Evolutionary conservation across 2,329 filamentous ascomycete genomes (phyloP).

Genomic region (Fusarium hainanense): DNA sequence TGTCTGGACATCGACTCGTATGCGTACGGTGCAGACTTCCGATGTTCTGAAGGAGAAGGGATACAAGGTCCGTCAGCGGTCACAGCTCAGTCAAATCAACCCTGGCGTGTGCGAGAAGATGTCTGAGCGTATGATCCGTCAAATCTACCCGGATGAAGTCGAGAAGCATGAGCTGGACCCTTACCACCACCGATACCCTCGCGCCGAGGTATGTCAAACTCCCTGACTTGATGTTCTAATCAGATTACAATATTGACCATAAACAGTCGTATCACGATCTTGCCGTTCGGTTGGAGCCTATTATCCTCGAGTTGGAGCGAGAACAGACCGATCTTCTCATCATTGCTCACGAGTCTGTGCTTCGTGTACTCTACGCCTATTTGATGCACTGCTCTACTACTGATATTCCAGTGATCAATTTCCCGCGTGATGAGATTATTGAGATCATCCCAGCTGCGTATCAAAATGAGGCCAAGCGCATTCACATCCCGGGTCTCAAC

Average conservation of each 20-base stretch:
- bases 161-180: conserved; percentile 93
- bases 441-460: conserved; percentile 98
- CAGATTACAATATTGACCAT: conserved; percentile 6
- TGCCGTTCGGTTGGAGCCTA: conserved; percentile 96
- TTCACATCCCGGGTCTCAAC: conserved; percentile 79
- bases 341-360: conserved; percentile 97
- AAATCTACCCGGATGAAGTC: conserved; percentile 89
- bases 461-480: conserved; percentile 93
- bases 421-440: conserved; percentile 96
- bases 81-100: conserved; percentile 97
- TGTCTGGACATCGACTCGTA: conserved; percentile 94
- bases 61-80: conserved; percentile 88
- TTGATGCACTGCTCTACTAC: conserved; percentile 97
- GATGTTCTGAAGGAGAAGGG: conserved; percentile 82
- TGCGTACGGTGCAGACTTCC: conserved; percentile 90
- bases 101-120: conserved; percentile 96
- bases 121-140: conserved; percentile 82
- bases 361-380: conserved; percentile 96
- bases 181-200: conserved; percentile 95
- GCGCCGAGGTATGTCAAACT: conserved; percentile 77
- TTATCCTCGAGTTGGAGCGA: conserved; percentile 95
- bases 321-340: conserved; percentile 98
- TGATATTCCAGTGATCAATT: conserved; percentile 92
- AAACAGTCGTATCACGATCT: conserved; percentile 94
- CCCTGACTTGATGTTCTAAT: background rate